Conservation (phyloP, 305 asterid species). For the Solanum aculeatissimum region DNA sequence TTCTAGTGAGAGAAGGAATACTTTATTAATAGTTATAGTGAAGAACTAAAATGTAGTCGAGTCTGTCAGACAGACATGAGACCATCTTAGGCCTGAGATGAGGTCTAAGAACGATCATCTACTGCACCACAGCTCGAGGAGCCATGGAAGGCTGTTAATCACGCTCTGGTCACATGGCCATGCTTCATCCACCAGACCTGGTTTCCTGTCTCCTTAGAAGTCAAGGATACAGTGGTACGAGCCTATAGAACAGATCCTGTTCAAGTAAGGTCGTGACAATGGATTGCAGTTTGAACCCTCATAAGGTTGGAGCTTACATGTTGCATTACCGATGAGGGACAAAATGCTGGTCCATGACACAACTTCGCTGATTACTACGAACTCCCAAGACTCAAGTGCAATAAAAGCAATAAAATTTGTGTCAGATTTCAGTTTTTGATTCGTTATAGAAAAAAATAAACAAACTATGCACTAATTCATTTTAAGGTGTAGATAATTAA, state of each 20-base stretch:
- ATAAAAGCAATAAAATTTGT: neutral
- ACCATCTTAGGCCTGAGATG: neutral
- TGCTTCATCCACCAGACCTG: neutral
- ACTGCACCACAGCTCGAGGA: neutral
- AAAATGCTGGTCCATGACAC: neutral
- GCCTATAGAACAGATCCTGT: conserved; percentile 2
- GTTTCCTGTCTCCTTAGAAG: neutral
- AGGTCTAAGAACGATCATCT: neutral
- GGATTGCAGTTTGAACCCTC: rapidly evolving
- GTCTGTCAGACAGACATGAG: neutral
- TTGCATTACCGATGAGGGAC: neutral
- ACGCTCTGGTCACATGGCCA: neutral
- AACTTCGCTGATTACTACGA: neutral
- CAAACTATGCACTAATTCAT: neutral
- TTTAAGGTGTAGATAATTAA: neutral
- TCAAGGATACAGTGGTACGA: neutral
- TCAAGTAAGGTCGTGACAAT: neutral
- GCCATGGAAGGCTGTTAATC: neutral
- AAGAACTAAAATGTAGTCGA: no score
- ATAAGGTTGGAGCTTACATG: neutral
- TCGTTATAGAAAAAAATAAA: neutral
- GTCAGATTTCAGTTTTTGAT: neutral
- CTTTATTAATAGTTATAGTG: no score
- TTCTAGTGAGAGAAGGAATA: neutral
- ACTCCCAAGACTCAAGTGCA: neutral